Evolutionary conservation across 805 yeast species (phyloP).

Genomic region (Nakazawaea ernobii): DNA sequence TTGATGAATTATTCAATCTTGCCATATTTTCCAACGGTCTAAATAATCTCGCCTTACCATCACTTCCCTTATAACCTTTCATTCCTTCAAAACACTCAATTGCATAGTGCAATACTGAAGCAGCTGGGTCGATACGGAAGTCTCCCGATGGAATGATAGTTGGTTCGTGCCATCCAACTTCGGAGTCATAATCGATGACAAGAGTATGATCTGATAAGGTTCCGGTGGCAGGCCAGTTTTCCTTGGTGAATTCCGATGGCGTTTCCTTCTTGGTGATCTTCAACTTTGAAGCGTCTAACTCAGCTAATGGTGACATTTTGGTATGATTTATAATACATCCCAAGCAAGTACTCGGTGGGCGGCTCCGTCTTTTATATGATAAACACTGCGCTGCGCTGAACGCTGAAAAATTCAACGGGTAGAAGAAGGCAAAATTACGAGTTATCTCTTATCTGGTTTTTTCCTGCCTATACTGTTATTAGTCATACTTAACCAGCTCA

Average conservation of each 20-base stretch:
- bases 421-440: too few relatives aligned
- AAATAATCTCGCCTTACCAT: conserved; percentile 23
- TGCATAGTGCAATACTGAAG: conserved; percentile 39
- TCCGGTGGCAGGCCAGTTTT: conserved; percentile 1
- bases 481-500: too few relatives aligned
- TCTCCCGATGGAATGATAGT: conserved; percentile 36
- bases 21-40: conserved; percentile 43
- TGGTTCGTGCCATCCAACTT: conserved; percentile 39
- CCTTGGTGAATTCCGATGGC: not conserved
- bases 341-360: too few relatives aligned
- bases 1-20: conserved; percentile 44
- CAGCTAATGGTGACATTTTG: not conserved
- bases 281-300: conserved; percentile 7
- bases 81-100: conserved; percentile 42
- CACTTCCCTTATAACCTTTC: conserved; percentile 34
- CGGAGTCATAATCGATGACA: conserved; percentile 38
- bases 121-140: conserved; percentile 34
- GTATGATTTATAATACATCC: too few relatives aligned
- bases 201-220: conserved; percentile 39
- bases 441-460: too few relatives aligned
- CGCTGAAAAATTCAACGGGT: too few relatives aligned
- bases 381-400: not conserved
- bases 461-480: too few relatives aligned
- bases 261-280: not conserved
- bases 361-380: not conserved